Evolutionary conservation across 2,329 filamentous ascomycete genomes (phyloP), one percentile per base, ranked within the genome.

Genomic region (Aspergillus sp.): DNA sequence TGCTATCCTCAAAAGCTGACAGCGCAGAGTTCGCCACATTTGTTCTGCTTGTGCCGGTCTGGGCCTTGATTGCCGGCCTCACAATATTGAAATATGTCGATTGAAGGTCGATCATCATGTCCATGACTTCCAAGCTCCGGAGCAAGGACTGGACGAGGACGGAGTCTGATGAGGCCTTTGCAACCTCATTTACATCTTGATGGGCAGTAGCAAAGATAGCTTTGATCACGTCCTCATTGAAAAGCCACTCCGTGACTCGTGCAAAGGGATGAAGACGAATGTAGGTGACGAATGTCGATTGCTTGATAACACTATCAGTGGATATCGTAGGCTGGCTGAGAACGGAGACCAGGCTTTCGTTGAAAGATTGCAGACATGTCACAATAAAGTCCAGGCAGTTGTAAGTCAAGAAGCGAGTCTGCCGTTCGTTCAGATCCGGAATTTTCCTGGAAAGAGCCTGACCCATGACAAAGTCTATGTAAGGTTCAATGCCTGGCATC

Each of bases 221-320:
- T 65, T 85, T 86, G 69, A 96, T 87, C 21, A 97, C 91, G 65
- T 90, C 91, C 70, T 96, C 91, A 72, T 96, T 97, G 76, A 96
- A 97, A 77, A 99, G 86, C 92, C 95, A 98, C 72, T 99, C 95
- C 91, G 98, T 97, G 15, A 96, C 89, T 61, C 96, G 87, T 3
- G 91, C 88, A 71, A 98, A 99, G 0, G 96, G 94, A 77, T 99
- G 96, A 56, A 97, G 84, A 23, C 88, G 87, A 60, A 95, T 87
- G 72, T 99, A 99, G 5, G 85, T 84, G 53, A 88, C 86, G 4
- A 98, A 81, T 58, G 91, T 90, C 2, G 89, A 89, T 4, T 91
- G 84, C 84, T 74, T 84, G 65, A 96, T 91, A 15, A 90, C 86
- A 9, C 84, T 79, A 72, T 97, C 92, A 15, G 96, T 87, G 25